Evolutionary conservation across 2,329 filamentous ascomycete species (phyloP).

Genomic region (Cercospora brassicicola): DNA sequence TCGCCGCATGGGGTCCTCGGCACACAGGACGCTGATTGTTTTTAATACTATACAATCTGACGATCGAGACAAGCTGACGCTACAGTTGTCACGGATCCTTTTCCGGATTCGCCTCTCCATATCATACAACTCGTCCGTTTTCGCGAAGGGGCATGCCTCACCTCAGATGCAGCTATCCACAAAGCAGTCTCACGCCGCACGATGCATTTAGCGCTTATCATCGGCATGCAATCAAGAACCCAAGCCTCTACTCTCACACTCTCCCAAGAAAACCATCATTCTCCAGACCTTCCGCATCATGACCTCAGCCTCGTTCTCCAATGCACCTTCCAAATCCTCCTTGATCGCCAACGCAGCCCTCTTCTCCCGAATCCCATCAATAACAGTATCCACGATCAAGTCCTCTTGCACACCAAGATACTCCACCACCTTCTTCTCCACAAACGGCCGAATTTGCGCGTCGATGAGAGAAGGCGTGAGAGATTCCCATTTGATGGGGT

Average conservation of each 20-base stretch:
- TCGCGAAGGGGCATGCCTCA: background rate
- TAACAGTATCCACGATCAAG: conserved; percentile 87
- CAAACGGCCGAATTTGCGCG: conserved; percentile 88
- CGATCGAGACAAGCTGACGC: background rate
- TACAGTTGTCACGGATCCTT: background rate
- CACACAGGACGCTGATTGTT: background rate
- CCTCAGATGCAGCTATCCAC: background rate
- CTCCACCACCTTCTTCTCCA: conserved; percentile 97
- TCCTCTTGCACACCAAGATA: conserved; percentile 95
- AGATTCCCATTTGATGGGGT: conserved; percentile 88
- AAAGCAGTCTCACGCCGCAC: no score
- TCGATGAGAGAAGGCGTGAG: conserved; percentile 77
- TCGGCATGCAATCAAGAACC: no score
- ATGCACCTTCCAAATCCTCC: conserved; percentile 80
- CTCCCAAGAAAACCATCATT: conserved; percentile 28
- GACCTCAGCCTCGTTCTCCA: conserved; percentile 92
- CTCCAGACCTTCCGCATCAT: conserved; percentile 92
- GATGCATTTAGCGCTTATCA: no score
- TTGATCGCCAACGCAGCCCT: conserved; percentile 69
- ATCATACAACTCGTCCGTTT: background rate
- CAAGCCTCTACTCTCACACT: conserved; percentile 25
- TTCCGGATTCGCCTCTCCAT: no score
- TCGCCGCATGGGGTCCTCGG: no score
- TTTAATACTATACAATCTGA: background rate
- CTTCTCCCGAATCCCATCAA: conserved; percentile 76